phyloP scores from a whole-genome alignment of 2,329 filamentous ascomycete species.

The Aspergillus quadricinctus region DNA sequence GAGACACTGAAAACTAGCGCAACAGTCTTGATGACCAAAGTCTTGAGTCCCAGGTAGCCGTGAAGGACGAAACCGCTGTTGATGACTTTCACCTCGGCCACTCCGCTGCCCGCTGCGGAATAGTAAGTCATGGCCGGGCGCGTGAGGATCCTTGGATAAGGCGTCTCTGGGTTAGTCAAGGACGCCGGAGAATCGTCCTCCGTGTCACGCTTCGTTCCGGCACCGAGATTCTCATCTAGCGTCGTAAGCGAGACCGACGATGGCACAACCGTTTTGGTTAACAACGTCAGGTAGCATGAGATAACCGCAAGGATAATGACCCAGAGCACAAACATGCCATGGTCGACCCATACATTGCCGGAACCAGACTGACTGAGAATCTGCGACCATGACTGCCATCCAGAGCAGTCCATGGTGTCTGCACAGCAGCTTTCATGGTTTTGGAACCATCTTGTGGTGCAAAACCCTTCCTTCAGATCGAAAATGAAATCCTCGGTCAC shows the following conservation, averaged over 20 bases:
- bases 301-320: slow-evolving; percentile 66
- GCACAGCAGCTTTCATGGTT: slow-evolving; percentile 66
- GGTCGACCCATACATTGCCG: slow-evolving; percentile 65
- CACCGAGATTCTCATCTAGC: slow-evolving; percentile 86
- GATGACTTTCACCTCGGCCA: slow-evolving; percentile 95
- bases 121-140: slow-evolving; percentile 83
- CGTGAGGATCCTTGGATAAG: slow-evolving; percentile 28
- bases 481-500: slow-evolving; percentile 81
- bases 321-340: slow-evolving; percentile 66
- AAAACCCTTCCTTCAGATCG: slow-evolving; percentile 89
- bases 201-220: slow-evolving; percentile 48
- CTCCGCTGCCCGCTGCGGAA: slow-evolving; percentile 89
- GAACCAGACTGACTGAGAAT: slow-evolving; percentile 51
- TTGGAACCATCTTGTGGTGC: slow-evolving; percentile 65
- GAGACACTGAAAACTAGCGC: slow-evolving; percentile 84
- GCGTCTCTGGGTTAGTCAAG: slow-evolving; percentile 37
- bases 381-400: slow-evolving; percentile 64
- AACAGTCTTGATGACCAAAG: slow-evolving; percentile 76
- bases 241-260: slow-evolving; percentile 83
- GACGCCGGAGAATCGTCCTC: slow-evolving; percentile 42
- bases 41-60: slow-evolving; percentile 86
- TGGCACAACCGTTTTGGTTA: slow-evolving; percentile 90
- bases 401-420: slow-evolving; percentile 50
- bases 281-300: slow-evolving; percentile 75
- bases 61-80: slow-evolving; percentile 97